These are phyloP conservation scores for Neocallimastix lanati DNA, from an alignment of 192 early-diverging fungal species.

Conservation along the genomic window DNA sequence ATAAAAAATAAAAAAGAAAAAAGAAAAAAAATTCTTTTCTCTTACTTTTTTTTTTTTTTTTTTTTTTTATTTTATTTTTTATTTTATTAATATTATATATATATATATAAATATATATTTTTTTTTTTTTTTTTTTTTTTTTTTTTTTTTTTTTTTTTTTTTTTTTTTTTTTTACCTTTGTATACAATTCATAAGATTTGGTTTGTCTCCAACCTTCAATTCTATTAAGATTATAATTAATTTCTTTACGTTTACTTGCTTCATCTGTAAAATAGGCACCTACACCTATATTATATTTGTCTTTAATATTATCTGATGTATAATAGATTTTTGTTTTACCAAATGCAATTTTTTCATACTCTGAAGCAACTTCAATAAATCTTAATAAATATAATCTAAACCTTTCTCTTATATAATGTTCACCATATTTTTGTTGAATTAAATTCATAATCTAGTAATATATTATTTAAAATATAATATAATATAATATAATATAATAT, in stretches of 20 bases:
- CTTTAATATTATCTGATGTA: conserved; percentile 8
- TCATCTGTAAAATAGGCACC: conserved; percentile 60
- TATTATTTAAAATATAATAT: not conserved
- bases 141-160: no score
- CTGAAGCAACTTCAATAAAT: conserved; percentile 58
- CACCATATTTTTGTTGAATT: conserved; percentile 68
- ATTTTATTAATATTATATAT: no score
- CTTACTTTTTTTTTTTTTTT: no score
- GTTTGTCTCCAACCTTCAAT: conserved; percentile 78
- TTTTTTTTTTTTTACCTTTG: conserved; percentile 24
- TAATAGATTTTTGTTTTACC: conserved; percentile 41
- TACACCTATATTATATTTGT: conserved; percentile 31
- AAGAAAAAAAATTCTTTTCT: no score
- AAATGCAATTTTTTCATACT: conserved; percentile 53
- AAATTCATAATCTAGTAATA: conserved; percentile 41
- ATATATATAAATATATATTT: no score
- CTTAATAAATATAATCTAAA: conserved; percentile 72
- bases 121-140: no score
- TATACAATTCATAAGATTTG: conserved; percentile 49
- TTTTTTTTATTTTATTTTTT: no score
- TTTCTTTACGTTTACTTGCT: conserved; percentile 37
- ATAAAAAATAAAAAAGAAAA: no score
- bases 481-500: conserved; percentile 2
- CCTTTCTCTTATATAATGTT: conserved; percentile 69
- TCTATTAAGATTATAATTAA: conserved; percentile 49